These are phyloP conservation scores for Penicillium fuscoglaucum DNA, from an alignment of 2,329 filamentous ascomycete genomes.

Conservation along the genomic window DNA sequence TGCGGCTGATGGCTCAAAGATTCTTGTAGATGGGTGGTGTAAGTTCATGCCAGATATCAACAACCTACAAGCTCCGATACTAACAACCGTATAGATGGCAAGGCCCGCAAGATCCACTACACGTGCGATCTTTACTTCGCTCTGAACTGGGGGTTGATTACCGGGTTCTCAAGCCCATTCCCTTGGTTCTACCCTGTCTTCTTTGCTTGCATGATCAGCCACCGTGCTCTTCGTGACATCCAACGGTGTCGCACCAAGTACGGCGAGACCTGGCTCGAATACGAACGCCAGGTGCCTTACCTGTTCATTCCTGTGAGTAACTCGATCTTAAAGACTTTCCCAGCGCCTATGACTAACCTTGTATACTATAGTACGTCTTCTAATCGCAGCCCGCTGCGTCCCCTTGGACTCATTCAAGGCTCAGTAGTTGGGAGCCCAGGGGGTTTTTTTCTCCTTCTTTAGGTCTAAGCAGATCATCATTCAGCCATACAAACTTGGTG, in stretches of 20 bases:
- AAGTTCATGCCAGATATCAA: conserved; percentile 36
- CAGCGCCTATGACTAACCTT: conserved; percentile 3
- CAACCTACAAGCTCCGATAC: background rate
- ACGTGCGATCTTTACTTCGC: conserved; percentile 78
- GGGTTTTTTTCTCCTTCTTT: background rate
- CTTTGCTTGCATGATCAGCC: conserved; percentile 76
- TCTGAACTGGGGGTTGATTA: conserved; percentile 75
- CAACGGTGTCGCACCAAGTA: conserved; percentile 75
- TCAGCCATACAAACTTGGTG: background rate
- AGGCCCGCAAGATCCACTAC: conserved; percentile 79
- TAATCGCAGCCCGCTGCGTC: conserved; percentile 20
- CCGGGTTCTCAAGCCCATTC: conserved; percentile 76
- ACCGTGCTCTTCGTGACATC: conserved; percentile 74
- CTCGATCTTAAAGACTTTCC: no score
- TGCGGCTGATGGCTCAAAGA: conserved; percentile 70
- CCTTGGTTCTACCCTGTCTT: conserved; percentile 89
- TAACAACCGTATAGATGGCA: conserved; percentile 54
- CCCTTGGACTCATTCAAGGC: background rate
- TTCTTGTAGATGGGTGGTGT: conserved; percentile 85
- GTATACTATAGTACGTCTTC: conserved; percentile 33
- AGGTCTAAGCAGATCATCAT: background rate
- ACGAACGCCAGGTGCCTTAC: conserved; percentile 76
- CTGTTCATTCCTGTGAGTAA: conserved; percentile 72
- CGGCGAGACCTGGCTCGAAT: conserved; percentile 78
- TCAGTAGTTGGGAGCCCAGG: background rate